Conservation (phyloP, 768 basidiomycete species). For the Clathrus columnatus region DNA sequence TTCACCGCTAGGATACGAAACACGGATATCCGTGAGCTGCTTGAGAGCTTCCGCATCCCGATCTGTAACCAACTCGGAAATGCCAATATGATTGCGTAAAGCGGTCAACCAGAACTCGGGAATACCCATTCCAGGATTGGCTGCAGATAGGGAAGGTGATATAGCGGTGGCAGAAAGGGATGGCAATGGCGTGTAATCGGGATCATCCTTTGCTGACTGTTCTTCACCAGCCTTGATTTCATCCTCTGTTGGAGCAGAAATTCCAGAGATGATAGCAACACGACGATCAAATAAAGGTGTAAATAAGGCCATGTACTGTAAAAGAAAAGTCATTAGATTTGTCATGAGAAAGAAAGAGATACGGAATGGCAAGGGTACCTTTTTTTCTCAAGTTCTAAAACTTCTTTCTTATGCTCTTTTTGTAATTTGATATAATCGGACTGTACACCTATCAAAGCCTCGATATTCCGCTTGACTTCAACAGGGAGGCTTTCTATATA, state of each 20-base stretch:
- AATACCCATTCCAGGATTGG: conserved; percentile 39
- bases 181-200: conserved; percentile 54
- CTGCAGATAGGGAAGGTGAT: conserved; percentile 21
- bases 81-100: conserved; percentile 80
- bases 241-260: conserved; percentile 59
- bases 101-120: conserved; percentile 99
- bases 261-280: conserved; percentile 72
- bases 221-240: conserved; percentile 79
- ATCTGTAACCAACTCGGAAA: conserved; percentile 87
- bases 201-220: conserved; percentile 66
- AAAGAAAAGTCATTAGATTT: not conserved
- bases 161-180: conserved; percentile 28
- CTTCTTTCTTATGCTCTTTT: conserved; percentile 90
- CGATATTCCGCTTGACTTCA: conserved; percentile 74
- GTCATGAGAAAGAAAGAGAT: too few relatives aligned
- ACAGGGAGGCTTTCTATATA: conserved; percentile 86
- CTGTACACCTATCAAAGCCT: conserved; percentile 92
- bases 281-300: conserved; percentile 82
- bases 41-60: conserved; percentile 84
- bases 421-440: conserved; percentile 86
- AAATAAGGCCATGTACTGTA: conserved; percentile 33
- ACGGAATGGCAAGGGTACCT: too few relatives aligned
- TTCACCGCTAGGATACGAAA: conserved; percentile 47
- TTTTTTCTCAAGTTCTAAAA: conserved; percentile 93
- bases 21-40: conserved; percentile 66